Base-by-base conservation (phyloP, 1,284 basidiomycete species). In the Tremellales sp. region DNA sequence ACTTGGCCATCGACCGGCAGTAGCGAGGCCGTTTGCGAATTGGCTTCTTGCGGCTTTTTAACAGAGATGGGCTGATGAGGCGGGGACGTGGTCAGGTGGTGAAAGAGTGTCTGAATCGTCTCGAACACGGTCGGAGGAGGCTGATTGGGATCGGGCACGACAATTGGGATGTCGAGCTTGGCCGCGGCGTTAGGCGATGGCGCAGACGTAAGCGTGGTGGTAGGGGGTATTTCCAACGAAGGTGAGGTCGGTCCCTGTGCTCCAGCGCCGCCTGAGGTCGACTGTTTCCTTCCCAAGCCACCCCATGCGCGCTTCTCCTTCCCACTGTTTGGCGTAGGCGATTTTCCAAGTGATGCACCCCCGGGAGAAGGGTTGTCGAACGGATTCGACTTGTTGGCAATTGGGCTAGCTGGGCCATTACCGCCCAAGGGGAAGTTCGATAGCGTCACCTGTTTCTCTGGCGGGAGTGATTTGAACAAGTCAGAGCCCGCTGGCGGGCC, bases 71-170 rank as follows among this genome's bases (percentile, higher is more conserved):
- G 71, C 31, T 68, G 68, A 51, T 74, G 73, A 8, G 73, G 69
- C 2, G 62, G 57, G 0, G 72, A 69, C 12, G 63, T 58, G 11
- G 64, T 60, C 61, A 96, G 89, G 65, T 89, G 81, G 22, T 84
- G 70, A 72, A 90, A 97, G n/a, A 97, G 77, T 10, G 90, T 87
- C 54, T 89, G 89, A 40, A 97, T 82, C 17, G 92, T 89, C 31
- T 89, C 86, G 67, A 92, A 86, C 46, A 97, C 82, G 3, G 87
- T 86, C 17, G 85, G 82, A 2, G 87, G 84, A 0, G 82, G 72
- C 17, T 82, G 64, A 4, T 71, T 60, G 80, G 84, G 53, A 82
- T 86, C 58, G 74, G 60, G 60, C 22, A 51, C 33, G n/a, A 58
- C 17, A 48, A 40, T 63, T 53, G 46, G 46, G 36, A 52, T 53